These are phyloP conservation scores for Tuber indicum DNA, from an alignment of 495 filamentous ascomycete genomes.

Conservation along the genomic window DNA sequence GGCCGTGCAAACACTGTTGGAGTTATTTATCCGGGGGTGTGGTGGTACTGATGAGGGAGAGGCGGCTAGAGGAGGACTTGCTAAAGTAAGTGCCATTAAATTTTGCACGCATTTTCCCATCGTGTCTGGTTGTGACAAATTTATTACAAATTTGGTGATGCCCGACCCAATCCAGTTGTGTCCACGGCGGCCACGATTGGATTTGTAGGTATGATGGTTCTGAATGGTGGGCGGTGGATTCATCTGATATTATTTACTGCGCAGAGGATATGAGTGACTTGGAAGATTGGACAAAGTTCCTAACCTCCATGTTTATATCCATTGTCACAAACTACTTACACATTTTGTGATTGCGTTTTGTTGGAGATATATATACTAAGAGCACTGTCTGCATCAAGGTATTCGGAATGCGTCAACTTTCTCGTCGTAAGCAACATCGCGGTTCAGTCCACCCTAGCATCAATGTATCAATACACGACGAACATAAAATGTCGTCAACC, in stretches of 20 bases:
- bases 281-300: not conserved
- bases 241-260: not conserved
- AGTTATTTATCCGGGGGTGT: slow-evolving; percentile 70
- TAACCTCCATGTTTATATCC: not conserved
- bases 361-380: slow-evolving; percentile 27
- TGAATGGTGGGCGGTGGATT: not conserved
- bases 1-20: slow-evolving; percentile 78
- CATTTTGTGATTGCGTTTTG: not conserved
- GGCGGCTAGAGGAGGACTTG: slow-evolving; percentile 76
- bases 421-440: slow-evolving; percentile 51
- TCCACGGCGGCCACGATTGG: not conserved
- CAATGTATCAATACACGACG: slow-evolving; percentile 17
- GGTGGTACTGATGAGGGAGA: slow-evolving; percentile 68
- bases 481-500: slow-evolving; percentile 22
- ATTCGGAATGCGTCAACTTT: slow-evolving; percentile 88
- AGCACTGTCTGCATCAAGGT: slow-evolving; percentile 47
- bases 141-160: not conserved
- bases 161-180: not conserved
- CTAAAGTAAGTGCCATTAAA: slow-evolving; percentile 52
- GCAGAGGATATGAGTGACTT: not conserved
- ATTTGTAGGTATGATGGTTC: not conserved
- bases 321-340: not conserved
- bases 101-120: slow-evolving; percentile 15
- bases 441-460: slow-evolving; percentile 25
- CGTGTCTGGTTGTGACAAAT: not conserved